Percentiles rank a stretch among this genome's conserved stretches.
Conservation (phyloP, 768 basidiomycete genomes). For the Hericium erinaceus region DNA sequence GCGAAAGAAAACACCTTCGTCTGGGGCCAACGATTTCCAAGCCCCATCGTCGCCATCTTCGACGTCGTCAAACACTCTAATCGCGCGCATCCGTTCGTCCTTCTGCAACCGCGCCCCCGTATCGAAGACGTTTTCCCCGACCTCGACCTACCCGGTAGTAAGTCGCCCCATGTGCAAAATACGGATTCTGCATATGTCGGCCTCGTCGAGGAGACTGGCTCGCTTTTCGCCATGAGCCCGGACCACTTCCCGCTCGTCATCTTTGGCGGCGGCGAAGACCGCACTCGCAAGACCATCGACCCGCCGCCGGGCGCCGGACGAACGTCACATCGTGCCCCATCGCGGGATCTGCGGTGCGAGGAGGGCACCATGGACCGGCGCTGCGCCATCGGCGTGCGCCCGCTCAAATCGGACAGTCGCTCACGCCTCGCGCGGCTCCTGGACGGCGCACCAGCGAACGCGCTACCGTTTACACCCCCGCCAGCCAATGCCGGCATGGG, state of each 20-base stretch:
- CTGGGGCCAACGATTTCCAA: slow-evolving; percentile 53
- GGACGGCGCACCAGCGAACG: slow-evolving; percentile 42
- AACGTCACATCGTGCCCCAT: slow-evolving; percentile 11
- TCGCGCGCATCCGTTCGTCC: slow-evolving; percentile 60
- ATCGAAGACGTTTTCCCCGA: slow-evolving; percentile 63
- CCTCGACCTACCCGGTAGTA: slow-evolving; percentile 23
- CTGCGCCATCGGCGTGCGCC: slow-evolving; percentile 56
- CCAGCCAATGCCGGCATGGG: not conserved
- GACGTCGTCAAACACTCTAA: slow-evolving; percentile 50
- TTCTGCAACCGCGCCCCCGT: slow-evolving; percentile 78
- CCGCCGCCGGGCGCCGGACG: slow-evolving; percentile 23
- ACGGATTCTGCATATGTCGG: slow-evolving; percentile 75
- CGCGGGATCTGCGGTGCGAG: slow-evolving; percentile 18
- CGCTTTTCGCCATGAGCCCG: slow-evolving; percentile 82
- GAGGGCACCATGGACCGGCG: slow-evolving; percentile 34
- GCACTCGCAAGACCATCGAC: slow-evolving; percentile 22
- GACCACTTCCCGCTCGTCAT: slow-evolving; percentile 74
- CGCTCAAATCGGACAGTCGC: slow-evolving; percentile 39
- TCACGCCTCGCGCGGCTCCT: slow-evolving; percentile 39
- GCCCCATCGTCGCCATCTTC: slow-evolving; percentile 75
- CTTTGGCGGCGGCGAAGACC: slow-evolving; percentile 41
- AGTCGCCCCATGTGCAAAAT: slow-evolving; percentile 37
- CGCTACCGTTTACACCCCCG: slow-evolving; percentile 14
- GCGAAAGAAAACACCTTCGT: slow-evolving; percentile 30
- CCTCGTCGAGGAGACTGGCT: slow-evolving; percentile 57